These are phyloP conservation scores for Euphrasia confusa DNA, from an alignment of 257 asterid genomes.

Conservation along the genomic window DNA sequence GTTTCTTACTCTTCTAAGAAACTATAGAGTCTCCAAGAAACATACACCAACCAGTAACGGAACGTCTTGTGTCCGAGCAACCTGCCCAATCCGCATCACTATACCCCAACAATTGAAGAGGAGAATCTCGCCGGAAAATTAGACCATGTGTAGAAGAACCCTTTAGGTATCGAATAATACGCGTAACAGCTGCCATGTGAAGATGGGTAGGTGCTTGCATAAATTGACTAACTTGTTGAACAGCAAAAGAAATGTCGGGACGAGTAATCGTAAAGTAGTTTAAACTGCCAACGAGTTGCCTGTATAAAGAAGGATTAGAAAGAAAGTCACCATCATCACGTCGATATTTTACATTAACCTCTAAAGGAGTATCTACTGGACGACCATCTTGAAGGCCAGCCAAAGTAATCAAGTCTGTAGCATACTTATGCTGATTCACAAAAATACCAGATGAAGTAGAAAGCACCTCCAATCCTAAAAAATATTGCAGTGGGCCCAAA, in stretches of 20 bases:
- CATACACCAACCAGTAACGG: conserved; percentile 7
- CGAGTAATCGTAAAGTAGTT: background rate
- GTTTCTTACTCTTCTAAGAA: conserved; percentile 19
- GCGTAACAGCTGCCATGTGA: too few relatives aligned
- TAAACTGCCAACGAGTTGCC: background rate
- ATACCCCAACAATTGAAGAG: conserved; percentile 4
- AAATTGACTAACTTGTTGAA: too few relatives aligned
- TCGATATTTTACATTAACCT: conserved; percentile 16
- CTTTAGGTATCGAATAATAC: background rate
- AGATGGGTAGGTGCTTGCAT: too few relatives aligned
- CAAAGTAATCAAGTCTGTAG: background rate
- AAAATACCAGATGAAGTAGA: background rate
- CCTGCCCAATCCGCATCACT: conserved; percentile 21
- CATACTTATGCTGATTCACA: conserved; percentile 14
- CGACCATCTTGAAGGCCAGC: conserved; percentile 2
- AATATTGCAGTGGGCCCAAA: too few relatives aligned
- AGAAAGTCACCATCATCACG: conserved; percentile 8
- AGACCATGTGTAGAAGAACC: conserved; percentile 9
- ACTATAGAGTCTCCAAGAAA: background rate
- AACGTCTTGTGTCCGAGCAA: conserved; percentile 8
- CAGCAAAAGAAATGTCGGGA: too few relatives aligned
- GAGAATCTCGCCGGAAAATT: background rate
- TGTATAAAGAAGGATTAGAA: conserved; percentile 10
- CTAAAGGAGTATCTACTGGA: background rate
- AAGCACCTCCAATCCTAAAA: background rate